These are phyloP conservation scores for Aspergillus tamarii DNA, from an alignment of 2,329 filamentous ascomycete species.

Conservation along the genomic window DNA sequence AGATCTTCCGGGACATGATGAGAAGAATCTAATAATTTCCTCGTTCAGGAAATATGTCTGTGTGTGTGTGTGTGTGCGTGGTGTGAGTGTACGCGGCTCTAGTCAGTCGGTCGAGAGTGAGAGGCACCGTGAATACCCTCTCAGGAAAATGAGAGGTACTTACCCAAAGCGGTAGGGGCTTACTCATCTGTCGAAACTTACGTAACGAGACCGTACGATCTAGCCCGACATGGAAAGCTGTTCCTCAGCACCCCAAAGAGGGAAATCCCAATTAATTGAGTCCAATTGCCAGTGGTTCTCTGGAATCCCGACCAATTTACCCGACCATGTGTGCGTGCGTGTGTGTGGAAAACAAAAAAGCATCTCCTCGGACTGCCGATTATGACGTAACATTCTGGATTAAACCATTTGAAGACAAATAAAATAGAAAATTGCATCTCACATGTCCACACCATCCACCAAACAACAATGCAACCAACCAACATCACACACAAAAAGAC, in stretches of 20 bases:
- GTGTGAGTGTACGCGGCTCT: neutral
- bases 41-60: neutral
- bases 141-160: neutral
- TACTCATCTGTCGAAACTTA: constrained; percentile 7
- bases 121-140: neutral
- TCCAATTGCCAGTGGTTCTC: neutral
- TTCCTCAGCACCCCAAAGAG: constrained; percentile 15
- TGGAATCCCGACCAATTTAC: constrained; percentile 13
- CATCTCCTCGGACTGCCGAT: constrained; percentile 17
- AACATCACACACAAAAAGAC: neutral
- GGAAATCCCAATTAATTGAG: neutral
- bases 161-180: constrained; percentile 9
- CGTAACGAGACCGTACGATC: neutral
- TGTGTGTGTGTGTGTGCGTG: neutral
- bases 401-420: neutral
- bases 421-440: neutral
- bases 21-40: neutral
- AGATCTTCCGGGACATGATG: neutral
- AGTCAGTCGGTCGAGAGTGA: neutral
- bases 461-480: neutral
- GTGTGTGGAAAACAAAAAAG: neutral
- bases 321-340: neutral
- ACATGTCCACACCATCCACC: neutral
- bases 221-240: constrained; percentile 23
- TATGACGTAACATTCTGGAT: constrained; percentile 13